Evolutionary conservation across 371 early-diverging fungal genomes (phyloP).

Genomic region (Lichtheimia corymbifera): DNA sequence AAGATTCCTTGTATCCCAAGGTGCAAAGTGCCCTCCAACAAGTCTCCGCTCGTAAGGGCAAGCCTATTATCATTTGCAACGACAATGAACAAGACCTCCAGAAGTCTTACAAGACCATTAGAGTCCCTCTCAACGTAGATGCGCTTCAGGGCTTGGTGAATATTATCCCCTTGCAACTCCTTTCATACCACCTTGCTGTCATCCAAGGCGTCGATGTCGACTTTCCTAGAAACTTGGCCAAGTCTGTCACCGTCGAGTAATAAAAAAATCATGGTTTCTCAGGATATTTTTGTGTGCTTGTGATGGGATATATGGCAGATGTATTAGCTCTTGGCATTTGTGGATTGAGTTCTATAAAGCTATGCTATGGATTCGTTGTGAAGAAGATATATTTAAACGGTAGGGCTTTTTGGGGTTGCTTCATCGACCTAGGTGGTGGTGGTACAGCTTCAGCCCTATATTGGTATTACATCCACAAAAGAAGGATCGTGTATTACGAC

Average conservation of each 20-base stretch:
- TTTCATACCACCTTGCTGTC: constrained; percentile 97
- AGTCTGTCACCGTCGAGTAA: constrained; percentile 82
- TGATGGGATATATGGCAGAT: too few species aligned
- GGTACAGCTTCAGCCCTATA: too few species aligned
- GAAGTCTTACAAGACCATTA: constrained; percentile 72
- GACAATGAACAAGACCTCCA: constrained; percentile 71
- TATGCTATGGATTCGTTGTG: too few species aligned
- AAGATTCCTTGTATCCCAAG: constrained; percentile 58
- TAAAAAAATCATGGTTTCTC: background rate
- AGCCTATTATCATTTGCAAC: constrained; percentile 95
- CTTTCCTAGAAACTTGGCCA: constrained; percentile 98
- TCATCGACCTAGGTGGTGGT: too few species aligned
- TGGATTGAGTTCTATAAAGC: too few species aligned
- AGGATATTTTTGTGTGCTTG: too few species aligned
- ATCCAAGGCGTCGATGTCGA: constrained; percentile 95
- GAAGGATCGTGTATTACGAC: too few species aligned
- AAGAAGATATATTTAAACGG: too few species aligned
- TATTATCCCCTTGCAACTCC: constrained; percentile 95
- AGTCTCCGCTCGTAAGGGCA: constrained; percentile 94
- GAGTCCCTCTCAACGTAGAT: constrained; percentile 92
- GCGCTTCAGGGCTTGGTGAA: constrained; percentile 81
- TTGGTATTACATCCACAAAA: too few species aligned
- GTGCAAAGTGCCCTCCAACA: constrained; percentile 94
- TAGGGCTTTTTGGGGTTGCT: too few species aligned
- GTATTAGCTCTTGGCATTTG: too few species aligned